phyloP scores from a whole-genome alignment of 331 rosid genomes.

The Spiraea crenata region DNA sequence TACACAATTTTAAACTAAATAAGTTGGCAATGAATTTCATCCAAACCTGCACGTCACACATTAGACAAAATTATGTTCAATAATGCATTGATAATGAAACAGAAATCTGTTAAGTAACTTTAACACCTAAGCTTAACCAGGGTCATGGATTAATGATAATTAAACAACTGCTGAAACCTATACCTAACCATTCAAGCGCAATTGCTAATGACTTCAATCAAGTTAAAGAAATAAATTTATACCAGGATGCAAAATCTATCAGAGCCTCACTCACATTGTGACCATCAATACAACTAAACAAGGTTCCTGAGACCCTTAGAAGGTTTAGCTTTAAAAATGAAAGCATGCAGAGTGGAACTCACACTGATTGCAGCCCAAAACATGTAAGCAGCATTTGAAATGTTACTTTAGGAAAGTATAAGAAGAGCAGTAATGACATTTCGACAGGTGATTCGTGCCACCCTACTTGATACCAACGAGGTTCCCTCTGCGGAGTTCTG shows the following conservation, averaged over 20 bases:
- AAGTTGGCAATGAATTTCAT: conserved; percentile 93
- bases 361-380: background rate
- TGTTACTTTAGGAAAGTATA: background rate
- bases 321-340: conserved; percentile 1
- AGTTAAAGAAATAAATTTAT: too few relatives aligned
- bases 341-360: background rate
- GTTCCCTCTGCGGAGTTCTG: conserved; percentile 40
- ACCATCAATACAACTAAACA: background rate
- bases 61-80: background rate
- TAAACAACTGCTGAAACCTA: background rate
- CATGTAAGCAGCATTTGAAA: background rate
- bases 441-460: conserved; percentile 34
- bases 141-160: background rate
- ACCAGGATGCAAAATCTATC: too few relatives aligned
- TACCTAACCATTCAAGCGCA: background rate
- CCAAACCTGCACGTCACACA: conserved; percentile 60
- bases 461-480: conserved; percentile 33
- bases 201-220: background rate
- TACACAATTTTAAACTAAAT: conserved; percentile 9
- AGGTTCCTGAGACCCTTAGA: background rate
- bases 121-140: background rate
- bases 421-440: conserved; percentile 11
- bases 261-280: background rate
- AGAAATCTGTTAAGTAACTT: background rate
- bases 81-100: background rate